These are phyloP conservation scores for Candida hispaniensis DNA, from an alignment of 805 yeast species.

Conservation along the genomic window DNA sequence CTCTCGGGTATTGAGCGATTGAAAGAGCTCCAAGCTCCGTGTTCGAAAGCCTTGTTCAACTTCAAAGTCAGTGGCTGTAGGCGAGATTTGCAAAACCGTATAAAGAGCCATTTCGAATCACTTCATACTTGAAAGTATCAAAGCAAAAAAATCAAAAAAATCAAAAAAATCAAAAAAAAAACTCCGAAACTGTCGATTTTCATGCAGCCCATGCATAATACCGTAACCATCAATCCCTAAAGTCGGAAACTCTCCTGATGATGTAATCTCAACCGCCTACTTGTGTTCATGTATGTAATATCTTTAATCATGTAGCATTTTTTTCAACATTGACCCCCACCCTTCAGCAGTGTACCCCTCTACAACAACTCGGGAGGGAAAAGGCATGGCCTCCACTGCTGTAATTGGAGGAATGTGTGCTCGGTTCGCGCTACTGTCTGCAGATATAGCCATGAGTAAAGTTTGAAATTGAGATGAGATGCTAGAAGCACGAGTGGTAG, in stretches of 20 bases:
- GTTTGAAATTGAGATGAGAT: conserved; percentile 33
- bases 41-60: conserved; percentile 11
- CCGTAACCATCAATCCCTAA: no score
- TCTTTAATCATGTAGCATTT: neutral
- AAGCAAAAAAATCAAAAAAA: no score
- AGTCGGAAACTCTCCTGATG: no score
- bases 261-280: no score
- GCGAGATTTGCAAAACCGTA: conserved; percentile 3
- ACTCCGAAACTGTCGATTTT: no score
- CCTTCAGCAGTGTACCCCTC: conserved; percentile 18
- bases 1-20: conserved; percentile 2
- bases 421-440: conserved; percentile 44
- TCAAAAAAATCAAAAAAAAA: no score
- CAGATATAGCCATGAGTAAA: conserved; percentile 38
- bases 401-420: conserved; percentile 68
- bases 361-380: conserved; percentile 40
- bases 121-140: no score
- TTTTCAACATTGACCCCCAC: neutral
- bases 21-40: conserved; percentile 2
- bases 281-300: no score
- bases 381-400: conserved; percentile 54
- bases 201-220: no score
- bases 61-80: neutral
- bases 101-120: conserved; percentile 14
- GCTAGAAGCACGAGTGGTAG: conserved; percentile 20